Conservation (phyloP, 441 rosid genomes). For the Populus trichocarpa region DNA sequence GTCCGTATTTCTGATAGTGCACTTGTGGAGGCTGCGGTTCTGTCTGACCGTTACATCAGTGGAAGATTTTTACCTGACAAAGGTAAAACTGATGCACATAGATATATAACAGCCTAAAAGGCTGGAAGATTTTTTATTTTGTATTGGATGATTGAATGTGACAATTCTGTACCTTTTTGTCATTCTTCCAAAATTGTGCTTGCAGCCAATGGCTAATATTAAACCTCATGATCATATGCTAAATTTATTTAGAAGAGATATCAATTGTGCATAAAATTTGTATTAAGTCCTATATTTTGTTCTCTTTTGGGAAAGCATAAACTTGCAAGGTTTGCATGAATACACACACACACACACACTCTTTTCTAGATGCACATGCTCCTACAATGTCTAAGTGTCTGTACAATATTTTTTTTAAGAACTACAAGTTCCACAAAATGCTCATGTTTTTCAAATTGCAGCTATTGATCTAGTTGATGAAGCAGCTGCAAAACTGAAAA, state of each 20-base stretch:
- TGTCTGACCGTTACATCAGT: slow-evolving; percentile 89
- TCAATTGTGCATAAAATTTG: background rate
- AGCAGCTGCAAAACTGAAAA: slow-evolving; percentile 93
- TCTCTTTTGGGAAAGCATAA: background rate
- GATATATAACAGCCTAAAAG: background rate
- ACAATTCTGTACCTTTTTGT: background rate
- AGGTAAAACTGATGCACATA: slow-evolving; percentile 41
- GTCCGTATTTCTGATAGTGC: slow-evolving; percentile 93
- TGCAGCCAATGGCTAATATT: background rate
- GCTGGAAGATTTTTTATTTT: background rate
- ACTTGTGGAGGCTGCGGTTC: slow-evolving; percentile 91
- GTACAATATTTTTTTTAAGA: background rate
- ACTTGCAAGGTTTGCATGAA: background rate
- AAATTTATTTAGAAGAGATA: background rate
- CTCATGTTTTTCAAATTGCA: slow-evolving; percentile 37
- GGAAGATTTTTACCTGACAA: slow-evolving; percentile 95
- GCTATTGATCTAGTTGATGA: slow-evolving; percentile 98
- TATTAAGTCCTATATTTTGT: background rate
- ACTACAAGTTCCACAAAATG: background rate
- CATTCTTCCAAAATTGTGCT: background rate
- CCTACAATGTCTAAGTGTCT: background rate
- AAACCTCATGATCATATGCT: background rate
- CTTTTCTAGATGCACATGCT: background rate
- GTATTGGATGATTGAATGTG: background rate
- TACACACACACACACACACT: background rate